phyloP scores from a whole-genome alignment of 2,329 filamentous ascomycete species.

The Ceratocystis eucalypticola region DNA sequence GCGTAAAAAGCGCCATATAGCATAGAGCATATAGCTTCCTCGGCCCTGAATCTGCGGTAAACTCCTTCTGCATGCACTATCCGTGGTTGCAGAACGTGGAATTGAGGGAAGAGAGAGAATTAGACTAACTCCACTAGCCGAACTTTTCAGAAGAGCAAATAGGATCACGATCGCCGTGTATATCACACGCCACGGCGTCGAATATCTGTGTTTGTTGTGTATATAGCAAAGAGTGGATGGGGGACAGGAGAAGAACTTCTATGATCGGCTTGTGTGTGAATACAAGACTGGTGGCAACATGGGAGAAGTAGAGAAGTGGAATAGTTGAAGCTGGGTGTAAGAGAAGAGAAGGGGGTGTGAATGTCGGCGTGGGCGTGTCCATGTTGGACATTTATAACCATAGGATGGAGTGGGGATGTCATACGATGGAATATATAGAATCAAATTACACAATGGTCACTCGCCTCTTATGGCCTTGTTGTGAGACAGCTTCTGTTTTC shows the following conservation, averaged over 20 bases:
- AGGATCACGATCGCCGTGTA: background rate
- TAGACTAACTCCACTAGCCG: background rate
- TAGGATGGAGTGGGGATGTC: background rate
- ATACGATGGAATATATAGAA: background rate
- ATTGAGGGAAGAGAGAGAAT: background rate
- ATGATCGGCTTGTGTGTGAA: background rate
- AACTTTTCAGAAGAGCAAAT: background rate
- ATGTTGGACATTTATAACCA: background rate
- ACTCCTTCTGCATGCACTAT: slow-evolving; percentile 1
- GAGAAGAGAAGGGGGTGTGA: background rate
- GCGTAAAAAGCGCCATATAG: background rate
- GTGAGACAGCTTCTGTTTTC: background rate
- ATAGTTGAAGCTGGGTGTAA: background rate
- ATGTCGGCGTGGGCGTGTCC: background rate
- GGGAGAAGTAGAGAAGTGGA: background rate
- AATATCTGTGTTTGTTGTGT: background rate
- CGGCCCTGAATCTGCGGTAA: background rate
- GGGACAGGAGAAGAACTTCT: background rate
- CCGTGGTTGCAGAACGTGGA: background rate
- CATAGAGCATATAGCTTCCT: background rate
- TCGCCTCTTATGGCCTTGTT: background rate
- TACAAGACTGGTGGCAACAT: background rate
- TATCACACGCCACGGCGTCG: background rate
- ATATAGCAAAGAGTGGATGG: background rate
- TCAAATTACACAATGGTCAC: background rate